Conservation (phyloP, 768 basidiomycete genomes). For the Gyrodon lividus region DNA sequence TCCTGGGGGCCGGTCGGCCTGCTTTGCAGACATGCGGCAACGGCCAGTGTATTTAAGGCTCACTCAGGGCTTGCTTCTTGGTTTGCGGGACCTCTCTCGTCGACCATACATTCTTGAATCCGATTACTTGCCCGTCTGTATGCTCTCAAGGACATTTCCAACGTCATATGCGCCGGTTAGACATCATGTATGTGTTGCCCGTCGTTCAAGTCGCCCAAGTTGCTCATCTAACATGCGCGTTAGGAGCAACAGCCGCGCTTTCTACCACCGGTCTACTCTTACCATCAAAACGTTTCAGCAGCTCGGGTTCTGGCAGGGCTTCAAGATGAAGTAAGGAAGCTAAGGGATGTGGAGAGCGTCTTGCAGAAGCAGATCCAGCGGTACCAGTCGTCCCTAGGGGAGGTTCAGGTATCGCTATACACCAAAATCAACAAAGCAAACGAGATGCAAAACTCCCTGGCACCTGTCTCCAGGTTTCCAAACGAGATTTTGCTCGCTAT, state of each 20-base stretch:
- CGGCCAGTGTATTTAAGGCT: constrained; percentile 23
- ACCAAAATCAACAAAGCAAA: constrained; percentile 24
- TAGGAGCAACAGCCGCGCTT: constrained; percentile 14
- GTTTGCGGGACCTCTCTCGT: constrained; percentile 15
- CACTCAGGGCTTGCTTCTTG: constrained; percentile 1
- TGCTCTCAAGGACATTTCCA: constrained; percentile 18
- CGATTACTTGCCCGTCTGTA: constrained; percentile 5
- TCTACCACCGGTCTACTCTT: constrained; percentile 8
- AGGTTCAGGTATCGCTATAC: constrained; percentile 15
- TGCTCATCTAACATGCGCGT: constrained; percentile 7
- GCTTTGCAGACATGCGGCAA: constrained; percentile 18
- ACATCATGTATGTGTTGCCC: constrained; percentile 19
- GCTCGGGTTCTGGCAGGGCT: constrained; percentile 18
- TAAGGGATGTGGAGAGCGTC: constrained; percentile 13
- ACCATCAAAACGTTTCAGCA: constrained; percentile 18
- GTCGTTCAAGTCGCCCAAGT: background rate
- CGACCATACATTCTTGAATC: constrained; percentile 9
- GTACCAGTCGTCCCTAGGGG: constrained; percentile 12
- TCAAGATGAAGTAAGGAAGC: constrained; percentile 17
- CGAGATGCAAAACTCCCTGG: constrained; percentile 30
- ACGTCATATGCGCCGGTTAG: constrained; percentile 16
- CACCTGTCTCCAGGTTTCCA: constrained; percentile 28
- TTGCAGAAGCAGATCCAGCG: constrained; percentile 18
- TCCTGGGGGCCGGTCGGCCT: constrained; percentile 21
- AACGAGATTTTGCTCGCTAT: constrained; percentile 32